These are phyloP conservation scores for Tylopilus plumbeoviolaceoides DNA, from an alignment of 768 basidiomycete species.

Conservation along the genomic window DNA sequence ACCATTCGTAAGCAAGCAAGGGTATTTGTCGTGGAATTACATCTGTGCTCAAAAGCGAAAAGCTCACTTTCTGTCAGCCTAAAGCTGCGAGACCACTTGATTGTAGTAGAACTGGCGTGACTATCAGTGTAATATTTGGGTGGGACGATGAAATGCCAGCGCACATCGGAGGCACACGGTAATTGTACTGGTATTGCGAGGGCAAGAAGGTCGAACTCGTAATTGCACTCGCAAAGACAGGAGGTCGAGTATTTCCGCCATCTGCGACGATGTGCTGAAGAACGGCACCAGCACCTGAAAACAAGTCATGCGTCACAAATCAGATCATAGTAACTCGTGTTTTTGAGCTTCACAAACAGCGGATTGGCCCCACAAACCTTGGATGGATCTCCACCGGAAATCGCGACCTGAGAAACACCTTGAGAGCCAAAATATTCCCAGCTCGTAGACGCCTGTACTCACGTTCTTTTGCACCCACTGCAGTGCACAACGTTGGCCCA, in stretches of 20 bases:
- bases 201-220: not conserved
- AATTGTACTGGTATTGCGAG: not conserved
- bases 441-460: no score
- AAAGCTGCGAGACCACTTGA: not conserved
- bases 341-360: not conserved
- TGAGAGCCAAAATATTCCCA: no score
- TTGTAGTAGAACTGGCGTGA: not conserved
- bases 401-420: no score
- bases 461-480: no score
- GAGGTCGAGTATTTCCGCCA: conserved; percentile 38
- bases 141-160: not conserved
- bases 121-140: not conserved
- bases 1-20: not conserved
- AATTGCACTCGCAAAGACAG: conserved; percentile 29
- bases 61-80: not conserved
- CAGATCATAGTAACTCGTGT: not conserved
- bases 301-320: not conserved
- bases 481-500: no score
- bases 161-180: not conserved
- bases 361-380: not conserved
- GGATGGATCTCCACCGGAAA: no score
- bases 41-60: not conserved
- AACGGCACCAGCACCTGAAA: conserved; percentile 40
- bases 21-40: not conserved
- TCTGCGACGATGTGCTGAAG: conserved; percentile 34